These are phyloP conservation scores for Aspergillus hortae DNA, from an alignment of 2,329 filamentous ascomycete genomes.

Conservation along the genomic window DNA sequence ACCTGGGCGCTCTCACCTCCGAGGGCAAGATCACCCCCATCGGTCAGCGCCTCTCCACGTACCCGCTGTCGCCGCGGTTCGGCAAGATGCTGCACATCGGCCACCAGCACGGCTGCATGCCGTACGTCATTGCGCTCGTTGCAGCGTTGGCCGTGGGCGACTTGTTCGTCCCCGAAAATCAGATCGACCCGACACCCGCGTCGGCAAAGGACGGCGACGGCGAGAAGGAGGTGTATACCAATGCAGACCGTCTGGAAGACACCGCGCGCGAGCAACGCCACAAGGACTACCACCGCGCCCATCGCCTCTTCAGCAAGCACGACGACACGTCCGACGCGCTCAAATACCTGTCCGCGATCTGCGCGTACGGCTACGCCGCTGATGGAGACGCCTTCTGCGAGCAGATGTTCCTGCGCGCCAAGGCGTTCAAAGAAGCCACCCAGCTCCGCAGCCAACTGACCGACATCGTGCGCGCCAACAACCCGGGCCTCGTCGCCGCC, in stretches of 20 bases:
- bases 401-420: conserved; percentile 78
- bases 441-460: conserved; percentile 82
- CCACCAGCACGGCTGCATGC: conserved; percentile 74
- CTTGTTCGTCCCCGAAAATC: conserved; percentile 77
- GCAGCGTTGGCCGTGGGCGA: conserved; percentile 85
- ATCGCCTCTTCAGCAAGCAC: conserved; percentile 72
- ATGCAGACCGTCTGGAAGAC: conserved; percentile 68
- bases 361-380: conserved; percentile 75
- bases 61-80: conserved; percentile 86
- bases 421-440: conserved; percentile 79
- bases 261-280: conserved; percentile 64
- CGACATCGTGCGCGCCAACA: conserved; percentile 71
- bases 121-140: conserved; percentile 83
- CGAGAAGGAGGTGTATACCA: conserved; percentile 48
- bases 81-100: conserved; percentile 89
- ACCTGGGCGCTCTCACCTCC: conserved; percentile 73
- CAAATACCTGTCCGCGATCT: conserved; percentile 83
- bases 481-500: conserved; percentile 47
- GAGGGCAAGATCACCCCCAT: conserved; percentile 73
- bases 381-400: conserved; percentile 69
- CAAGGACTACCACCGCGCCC: conserved; percentile 66
- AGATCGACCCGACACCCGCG: conserved; percentile 58
- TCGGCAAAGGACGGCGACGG: conserved; percentile 44
- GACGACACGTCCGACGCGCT: conserved; percentile 84
- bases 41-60: conserved; percentile 78